These are phyloP conservation scores for Plasmodium ovale DNA, from an alignment of 169 alveolate species.

Conservation along the genomic window DNA sequence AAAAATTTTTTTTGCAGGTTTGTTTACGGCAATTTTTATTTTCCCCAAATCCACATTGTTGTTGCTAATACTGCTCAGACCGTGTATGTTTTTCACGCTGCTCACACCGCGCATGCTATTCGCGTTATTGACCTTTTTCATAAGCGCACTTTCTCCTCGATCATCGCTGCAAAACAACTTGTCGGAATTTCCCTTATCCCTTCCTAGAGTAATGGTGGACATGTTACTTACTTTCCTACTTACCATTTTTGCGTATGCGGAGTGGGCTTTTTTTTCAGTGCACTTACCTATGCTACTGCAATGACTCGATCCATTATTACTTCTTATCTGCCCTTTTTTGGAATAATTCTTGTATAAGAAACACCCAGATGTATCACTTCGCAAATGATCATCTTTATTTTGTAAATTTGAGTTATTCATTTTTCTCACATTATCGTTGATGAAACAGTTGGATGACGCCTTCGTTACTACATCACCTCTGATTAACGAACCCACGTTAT, in stretches of 20 bases:
- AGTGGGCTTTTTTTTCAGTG: no score
- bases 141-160: no score
- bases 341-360: slow-evolving; percentile 4
- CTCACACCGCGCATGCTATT: no score
- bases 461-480: neutral
- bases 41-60: neutral
- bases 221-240: slow-evolving; percentile 1
- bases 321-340: neutral
- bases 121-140: no score
- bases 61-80: neutral
- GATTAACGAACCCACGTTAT: neutral
- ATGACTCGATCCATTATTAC: no score
- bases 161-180: no score
- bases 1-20: neutral
- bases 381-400: neutral
- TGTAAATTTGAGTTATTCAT: neutral
- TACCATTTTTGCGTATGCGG: no score
- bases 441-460: neutral
- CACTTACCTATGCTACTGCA: no score
- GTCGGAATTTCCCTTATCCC: no score
- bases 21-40: neutral
- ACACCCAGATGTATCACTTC: neutral
- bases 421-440: neutral
- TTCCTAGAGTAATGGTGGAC: neutral
- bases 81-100: neutral